Percentiles rank a stretch among this genome's conserved stretches.
phyloP scores from a whole-genome alignment of 164 flowering plant genomes.

The Piper longum region DNA sequence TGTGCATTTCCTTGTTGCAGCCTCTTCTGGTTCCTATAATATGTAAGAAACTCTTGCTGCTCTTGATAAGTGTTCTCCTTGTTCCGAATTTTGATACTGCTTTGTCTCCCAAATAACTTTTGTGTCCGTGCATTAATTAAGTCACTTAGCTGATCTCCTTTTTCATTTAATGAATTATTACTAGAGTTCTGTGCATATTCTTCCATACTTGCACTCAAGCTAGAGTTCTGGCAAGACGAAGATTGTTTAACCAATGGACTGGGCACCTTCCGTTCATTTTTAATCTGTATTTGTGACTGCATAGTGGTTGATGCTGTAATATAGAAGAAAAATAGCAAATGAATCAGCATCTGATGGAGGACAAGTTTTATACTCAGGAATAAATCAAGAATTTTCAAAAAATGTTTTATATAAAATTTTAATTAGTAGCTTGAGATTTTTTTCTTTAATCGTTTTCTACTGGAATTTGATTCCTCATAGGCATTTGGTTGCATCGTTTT shows the following conservation, averaged over 20 bases:
- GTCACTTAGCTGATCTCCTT: constrained; percentile 39
- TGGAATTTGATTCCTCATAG: too few species aligned
- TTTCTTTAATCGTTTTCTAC: too few species aligned
- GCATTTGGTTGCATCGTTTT: too few species aligned
- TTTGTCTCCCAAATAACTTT: constrained; percentile 49
- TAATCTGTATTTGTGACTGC: constrained; percentile 34
- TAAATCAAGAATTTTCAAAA: background rate
- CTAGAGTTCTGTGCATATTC: constrained; percentile 37
- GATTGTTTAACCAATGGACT: constrained; percentile 44
- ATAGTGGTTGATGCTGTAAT: background rate
- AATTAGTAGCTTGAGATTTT: too few species aligned
- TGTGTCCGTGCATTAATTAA: constrained; percentile 56
- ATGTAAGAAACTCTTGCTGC: constrained; percentile 3
- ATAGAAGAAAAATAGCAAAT: background rate
- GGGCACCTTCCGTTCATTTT: constrained; percentile 26
- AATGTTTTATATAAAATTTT: too few species aligned
- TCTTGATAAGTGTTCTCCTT: constrained; percentile 23
- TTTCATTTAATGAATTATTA: constrained; percentile 42
- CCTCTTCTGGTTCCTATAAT: too few species aligned
- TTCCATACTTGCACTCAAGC: constrained; percentile 45
- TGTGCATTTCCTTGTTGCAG: constrained; percentile 33
- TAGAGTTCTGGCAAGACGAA: constrained; percentile 37
- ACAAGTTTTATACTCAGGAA: too few species aligned
- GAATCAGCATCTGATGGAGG: background rate
- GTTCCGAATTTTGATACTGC: constrained; percentile 12